Evolutionary conservation across 345 rosid species (phyloP), one percentile per base, ranked within the genome.

Genomic region (Gossypium longicalyx): DNA sequence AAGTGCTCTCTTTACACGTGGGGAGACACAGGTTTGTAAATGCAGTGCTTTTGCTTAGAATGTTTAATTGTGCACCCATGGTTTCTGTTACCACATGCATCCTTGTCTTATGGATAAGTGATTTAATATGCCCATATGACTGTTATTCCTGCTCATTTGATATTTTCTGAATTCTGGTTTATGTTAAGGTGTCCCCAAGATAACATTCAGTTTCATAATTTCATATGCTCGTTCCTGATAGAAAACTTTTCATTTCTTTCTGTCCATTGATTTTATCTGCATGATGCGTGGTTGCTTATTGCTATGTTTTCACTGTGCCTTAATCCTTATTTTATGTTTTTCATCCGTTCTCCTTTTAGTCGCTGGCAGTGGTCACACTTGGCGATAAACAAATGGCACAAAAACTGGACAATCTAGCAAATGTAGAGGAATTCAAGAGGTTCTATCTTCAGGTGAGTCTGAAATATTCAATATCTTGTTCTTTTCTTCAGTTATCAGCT

Each of bases 311-410:
- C 20, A 52, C 69, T 71, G 19, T 54, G 66, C 78, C 69, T 74
- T 69, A 12, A 22, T 57, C 34, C 62, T 57, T 59, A 23, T 22
- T 16, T 16, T 10, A 29, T 47, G 49, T 25, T 71, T 59, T 47
- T 22, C 19, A 15, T 19, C 77, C 74, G 72, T 51, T 77, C 6
- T 77, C 15, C 72, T 81, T 82, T 82, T 85, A 95, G 99, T 83
- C 99, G 70, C 76, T 95, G 77, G 99, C 97, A 29, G 98, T 93
- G 83, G 98, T 87, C 78, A 95, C 99, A 17, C 98, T 95, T 73
- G 99, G 99, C 67, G 97, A 95, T 85, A 88, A 74, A 82, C 98
- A 91, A 79, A 95, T 95, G 99, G 99, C 98, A 29, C 99, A 95
- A 75, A 87, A 87, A 83, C 74, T 95, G 71, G 99, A 95, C 81